A percentile compares a stretch with the other conserved stretches of the same genome.
These are phyloP conservation scores for Leptographium flavum DNA, from an alignment of 2,329 filamentous ascomycete genomes.

Conservation along the genomic window DNA sequence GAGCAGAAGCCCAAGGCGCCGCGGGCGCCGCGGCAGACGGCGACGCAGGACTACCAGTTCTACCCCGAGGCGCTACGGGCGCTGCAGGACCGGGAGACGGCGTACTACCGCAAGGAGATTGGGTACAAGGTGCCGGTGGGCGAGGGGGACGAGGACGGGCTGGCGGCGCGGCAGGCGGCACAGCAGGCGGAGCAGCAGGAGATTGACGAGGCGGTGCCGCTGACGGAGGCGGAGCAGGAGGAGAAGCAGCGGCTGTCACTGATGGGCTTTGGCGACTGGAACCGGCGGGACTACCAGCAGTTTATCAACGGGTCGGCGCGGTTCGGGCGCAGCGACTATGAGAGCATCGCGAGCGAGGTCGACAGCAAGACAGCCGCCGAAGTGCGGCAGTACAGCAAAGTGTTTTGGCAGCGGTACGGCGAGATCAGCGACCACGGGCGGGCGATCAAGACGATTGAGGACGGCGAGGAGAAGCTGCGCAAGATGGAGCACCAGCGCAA, in stretches of 20 bases:
- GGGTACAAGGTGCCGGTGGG: constrained; percentile 84
- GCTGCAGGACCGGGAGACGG: constrained; percentile 91
- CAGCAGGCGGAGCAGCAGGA: constrained; percentile 77
- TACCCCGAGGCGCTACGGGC: constrained; percentile 75
- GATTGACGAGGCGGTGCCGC: constrained; percentile 78
- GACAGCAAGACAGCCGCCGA: constrained; percentile 80
- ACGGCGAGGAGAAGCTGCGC: constrained; percentile 78
- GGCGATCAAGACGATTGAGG: constrained; percentile 77
- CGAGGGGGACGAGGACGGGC: constrained; percentile 71
- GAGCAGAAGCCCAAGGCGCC: constrained; percentile 91
- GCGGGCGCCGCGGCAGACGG: constrained; percentile 83
- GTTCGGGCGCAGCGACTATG: constrained; percentile 76
- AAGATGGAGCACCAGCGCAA: constrained; percentile 88
- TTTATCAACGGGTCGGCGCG: constrained; percentile 93
- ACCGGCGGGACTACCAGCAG: constrained; percentile 93
- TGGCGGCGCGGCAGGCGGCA: constrained; percentile 76
- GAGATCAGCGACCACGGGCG: constrained; percentile 84
- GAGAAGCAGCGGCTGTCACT: constrained; percentile 72
- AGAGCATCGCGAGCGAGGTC: constrained; percentile 73
- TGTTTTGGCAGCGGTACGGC: constrained; percentile 91
- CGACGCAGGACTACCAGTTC: constrained; percentile 94
- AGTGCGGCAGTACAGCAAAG: constrained; percentile 81
- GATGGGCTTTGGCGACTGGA: constrained; percentile 89
- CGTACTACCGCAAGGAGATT: constrained; percentile 91
- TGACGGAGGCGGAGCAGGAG: constrained; percentile 79